Evolutionary conservation across 306 rosid genomes (phyloP), one percentile per base, ranked within the genome.

Genomic region (Castanospermum australe): DNA sequence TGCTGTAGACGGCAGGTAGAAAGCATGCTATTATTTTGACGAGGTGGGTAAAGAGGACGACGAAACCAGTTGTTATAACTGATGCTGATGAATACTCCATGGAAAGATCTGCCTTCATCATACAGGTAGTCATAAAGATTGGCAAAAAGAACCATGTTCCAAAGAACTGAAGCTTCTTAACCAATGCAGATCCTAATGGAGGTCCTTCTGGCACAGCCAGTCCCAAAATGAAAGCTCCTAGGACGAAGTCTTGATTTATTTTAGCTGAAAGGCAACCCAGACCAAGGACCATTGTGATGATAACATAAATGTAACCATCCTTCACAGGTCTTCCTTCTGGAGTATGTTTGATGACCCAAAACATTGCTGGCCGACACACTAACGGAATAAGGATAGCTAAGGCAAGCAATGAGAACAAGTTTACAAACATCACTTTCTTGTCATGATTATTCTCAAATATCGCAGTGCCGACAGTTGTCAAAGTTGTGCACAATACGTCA

Each of bases 191-290:
- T 28, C 94, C 96, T 30, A 88, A 50, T 0, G 92, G 94, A 9
- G 91, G 91, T 41, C 97, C 96, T 54, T 86, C 91, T 0, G 92
- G 94, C 18, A 91, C 87, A 3, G 87, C 71, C 69, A 93, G 48
- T 2, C 97, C 97, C 20, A 93, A 63, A 11, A 93, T 18, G 28
- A 83, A 79, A 62, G 90, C 90, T 8, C 97, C 96, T 2, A 85
- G 60, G 1, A 56, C 1, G 15, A 86, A 78, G 5, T 72, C 45
- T 50, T 86, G 91, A 12, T 63, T 62, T 21, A 79, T 66, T 0
- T 6, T 0, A 48, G 73, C 8, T 0, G 91, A 15, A 15, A 78
- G 0, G 10, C 50, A 25, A 2, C 88, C 82, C 0, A 89, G 30
- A 0, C 7, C 38, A 13, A 91, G 59, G n/a, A 93, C 65, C 45